Conservation (phyloP, 2,329 filamentous ascomycete genomes). For the Fonsecaea nubica region DNA sequence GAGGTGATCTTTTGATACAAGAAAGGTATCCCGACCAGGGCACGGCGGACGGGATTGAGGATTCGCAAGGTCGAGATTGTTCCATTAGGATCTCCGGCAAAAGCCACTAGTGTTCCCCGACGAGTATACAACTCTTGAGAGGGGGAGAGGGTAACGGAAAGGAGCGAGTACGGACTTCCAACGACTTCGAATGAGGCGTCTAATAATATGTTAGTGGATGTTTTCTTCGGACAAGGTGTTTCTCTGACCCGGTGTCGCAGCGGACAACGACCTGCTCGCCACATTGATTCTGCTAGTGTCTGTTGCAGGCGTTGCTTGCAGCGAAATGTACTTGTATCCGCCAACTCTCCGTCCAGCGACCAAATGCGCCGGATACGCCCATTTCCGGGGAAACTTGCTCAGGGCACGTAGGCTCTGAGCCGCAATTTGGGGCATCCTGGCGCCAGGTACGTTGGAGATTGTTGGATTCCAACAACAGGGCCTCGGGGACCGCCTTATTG, state of each 20-base stretch:
- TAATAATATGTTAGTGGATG: conserved; percentile 48
- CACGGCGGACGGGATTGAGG: conserved; percentile 81
- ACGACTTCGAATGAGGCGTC: conserved; percentile 95
- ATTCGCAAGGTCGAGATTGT: conserved; percentile 82
- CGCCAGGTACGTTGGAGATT: not conserved
- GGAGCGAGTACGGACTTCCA: conserved; percentile 87
- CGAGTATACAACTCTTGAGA: conserved; percentile 93
- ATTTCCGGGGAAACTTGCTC: conserved; percentile 31
- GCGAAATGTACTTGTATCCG: conserved; percentile 50
- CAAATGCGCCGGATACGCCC: conserved; percentile 39
- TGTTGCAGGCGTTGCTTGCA: conserved; percentile 52
- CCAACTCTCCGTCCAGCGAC: conserved; percentile 38
- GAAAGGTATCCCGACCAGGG: conserved; percentile 85
- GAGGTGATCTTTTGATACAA: conserved; percentile 74
- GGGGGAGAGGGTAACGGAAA: conserved; percentile 89
- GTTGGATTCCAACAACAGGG: not conserved
- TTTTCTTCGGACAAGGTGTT: not conserved
- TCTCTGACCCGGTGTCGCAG: conserved; percentile 51
- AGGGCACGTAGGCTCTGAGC: conserved; percentile 34
- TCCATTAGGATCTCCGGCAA: conserved; percentile 80
- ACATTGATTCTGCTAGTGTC: conserved; percentile 45
- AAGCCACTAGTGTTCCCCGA: conserved; percentile 80
- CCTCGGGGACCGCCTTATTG: not conserved
- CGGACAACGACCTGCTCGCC: conserved; percentile 50
- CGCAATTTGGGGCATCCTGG: conserved; percentile 36